These are phyloP conservation scores for Vitis vinifera DNA, from an alignment of 164 flowering plant species.

Conservation along the genomic window ASM3070453v1 NC_081822.1:6154501-6155000, in stretches of 20 bases:
- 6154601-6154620: too few species aligned
- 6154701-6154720: too few species aligned
- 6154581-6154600: too few species aligned
- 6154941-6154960: constrained; percentile 28
- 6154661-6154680: too few species aligned
- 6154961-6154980: constrained; percentile 40
- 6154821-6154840: constrained; percentile 14
- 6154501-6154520: too few species aligned
- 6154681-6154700: too few species aligned
- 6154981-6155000: constrained; percentile 59
- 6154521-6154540: too few species aligned
- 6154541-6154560: too few species aligned
- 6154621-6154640: too few species aligned
- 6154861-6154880: constrained; percentile 47
- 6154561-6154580: too few species aligned
- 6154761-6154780: too few species aligned
- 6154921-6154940: constrained; percentile 25
- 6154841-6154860: constrained; percentile 84
- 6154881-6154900: constrained; percentile 40
- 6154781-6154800: not conserved
- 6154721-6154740: not conserved
- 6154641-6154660: too few species aligned
- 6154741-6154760: not conserved
- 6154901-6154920: constrained; percentile 26
- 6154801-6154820: not conserved